Evolutionary conservation across 257 asterid genomes (phyloP), one percentile per base, ranked within the genome.

Genomic region (Cynanchum wilfordii): DNA sequence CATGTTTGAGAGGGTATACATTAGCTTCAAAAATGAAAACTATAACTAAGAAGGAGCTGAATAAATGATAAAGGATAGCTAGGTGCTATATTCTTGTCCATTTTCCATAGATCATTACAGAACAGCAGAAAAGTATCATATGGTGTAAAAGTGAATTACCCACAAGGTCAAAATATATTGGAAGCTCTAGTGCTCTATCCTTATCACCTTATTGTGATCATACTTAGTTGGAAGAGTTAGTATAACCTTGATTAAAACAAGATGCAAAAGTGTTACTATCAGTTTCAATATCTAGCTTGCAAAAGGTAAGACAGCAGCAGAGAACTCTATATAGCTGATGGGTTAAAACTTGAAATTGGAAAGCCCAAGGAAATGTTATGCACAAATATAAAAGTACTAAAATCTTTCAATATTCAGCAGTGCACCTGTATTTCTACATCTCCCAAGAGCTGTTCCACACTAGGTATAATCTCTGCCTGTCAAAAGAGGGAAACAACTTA

Each of bases 381-480:
- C 2, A 17, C 47, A 63, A 63, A 63, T 33, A 36, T 27, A 45
- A 63, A 42, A 20, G 36, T 42, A 29, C 69, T 66, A 57, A 15
- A 42, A 50, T 33, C 25, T 30, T 11, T 59, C 29, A 68, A 72
- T 4, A 63, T 57, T 73, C 29, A 77, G 60, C 45, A 57, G 29
- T 72, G 50, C 73, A 95, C 99, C 98, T 95, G 99, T 85, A 92
- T 84, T 70, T 92, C 96, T 27, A 58, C 81, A 47, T 85, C 86
- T 47, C 86, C 86, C 82, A 90, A 25, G 71, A 95, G 89, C 84
- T 92, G 89, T 70, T 88, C 97, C 29, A 92, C 93, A 19, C 95
- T 85, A 69, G 97, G 90, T 79, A 92, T 88, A 74, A 92, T 84
- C 86, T 92, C 98, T 42, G 96, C 99, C 99, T 95, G 89, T 73